Evolutionary conservation across 2,329 filamentous ascomycete genomes (phyloP).

Genomic region (Gaeumannomyces tritici): DNA sequence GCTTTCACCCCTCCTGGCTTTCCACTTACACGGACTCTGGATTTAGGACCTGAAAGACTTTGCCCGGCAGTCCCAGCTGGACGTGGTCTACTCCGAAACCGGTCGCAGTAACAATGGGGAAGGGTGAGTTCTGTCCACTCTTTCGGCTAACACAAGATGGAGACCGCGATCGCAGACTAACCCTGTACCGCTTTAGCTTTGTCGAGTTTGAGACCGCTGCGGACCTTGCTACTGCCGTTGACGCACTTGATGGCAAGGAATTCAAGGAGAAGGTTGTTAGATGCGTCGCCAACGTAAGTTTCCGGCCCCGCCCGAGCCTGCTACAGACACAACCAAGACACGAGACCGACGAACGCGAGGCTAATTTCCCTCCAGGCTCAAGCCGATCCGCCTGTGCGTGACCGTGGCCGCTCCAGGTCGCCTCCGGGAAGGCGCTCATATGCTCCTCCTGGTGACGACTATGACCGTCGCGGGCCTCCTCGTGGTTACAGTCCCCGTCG

Average conservation of each 20-base stretch:
- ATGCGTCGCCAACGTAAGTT: conserved; percentile 77
- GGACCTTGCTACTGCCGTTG: conserved; percentile 82
- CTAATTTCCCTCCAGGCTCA: conserved; percentile 49
- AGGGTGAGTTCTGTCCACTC: conserved; percentile 54
- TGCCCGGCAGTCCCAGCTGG: conserved; percentile 88
- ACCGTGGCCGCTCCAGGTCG: conserved; percentile 72
- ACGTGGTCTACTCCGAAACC: conserved; percentile 97
- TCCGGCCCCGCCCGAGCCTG: not conserved
- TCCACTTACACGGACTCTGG: conserved; percentile 73
- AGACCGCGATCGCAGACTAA: conserved; percentile 6
- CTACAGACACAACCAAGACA: not conserved
- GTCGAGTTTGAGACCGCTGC: conserved; percentile 94
- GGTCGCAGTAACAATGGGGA: conserved; percentile 83
- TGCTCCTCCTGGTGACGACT: conserved; percentile 63
- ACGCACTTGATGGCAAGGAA: conserved; percentile 86
- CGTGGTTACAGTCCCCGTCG: conserved; percentile 77
- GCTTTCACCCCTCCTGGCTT: conserved; percentile 37
- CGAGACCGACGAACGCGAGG: not conserved
- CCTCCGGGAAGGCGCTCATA: conserved; percentile 57
- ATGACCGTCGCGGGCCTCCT: conserved; percentile 71
- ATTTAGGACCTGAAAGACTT: conserved; percentile 99
- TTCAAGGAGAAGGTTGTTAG: conserved; percentile 85
- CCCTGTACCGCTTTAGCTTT: conserved; percentile 48
- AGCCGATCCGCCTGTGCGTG: conserved; percentile 62
- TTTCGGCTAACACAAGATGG: not conserved